phyloP scores from a whole-genome alignment of 108 stramenopile species.

The Schizochytrium sp. region DNA sequence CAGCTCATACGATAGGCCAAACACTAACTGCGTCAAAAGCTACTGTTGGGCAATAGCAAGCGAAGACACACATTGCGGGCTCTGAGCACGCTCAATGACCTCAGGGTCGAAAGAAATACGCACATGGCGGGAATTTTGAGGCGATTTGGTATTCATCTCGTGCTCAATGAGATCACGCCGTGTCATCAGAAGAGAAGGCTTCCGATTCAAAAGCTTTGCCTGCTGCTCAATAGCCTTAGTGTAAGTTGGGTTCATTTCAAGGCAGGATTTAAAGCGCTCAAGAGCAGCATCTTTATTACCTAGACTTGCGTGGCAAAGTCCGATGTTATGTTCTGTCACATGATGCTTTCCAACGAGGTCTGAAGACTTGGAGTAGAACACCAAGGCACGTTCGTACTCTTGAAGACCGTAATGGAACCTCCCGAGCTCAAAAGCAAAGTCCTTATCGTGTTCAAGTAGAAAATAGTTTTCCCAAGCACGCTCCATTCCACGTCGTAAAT shows the following conservation, averaged over 20 bases:
- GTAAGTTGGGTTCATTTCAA: conserved; percentile 74
- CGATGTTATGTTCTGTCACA: conserved; percentile 83
- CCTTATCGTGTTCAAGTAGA: conserved; percentile 80
- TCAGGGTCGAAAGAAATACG: conserved; percentile 54
- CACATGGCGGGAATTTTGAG: conserved; percentile 17
- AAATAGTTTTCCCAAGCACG: conserved; percentile 79
- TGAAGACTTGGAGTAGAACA: conserved; percentile 73
- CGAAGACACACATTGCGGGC: neutral
- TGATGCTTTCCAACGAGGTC: conserved; percentile 79
- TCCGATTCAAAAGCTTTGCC: neutral
- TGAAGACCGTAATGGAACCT: conserved; percentile 80
- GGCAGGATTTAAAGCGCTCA: conserved; percentile 69
- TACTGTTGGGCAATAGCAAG: neutral
- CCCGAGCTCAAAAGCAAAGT: conserved; percentile 76
- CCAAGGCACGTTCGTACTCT: conserved; percentile 74
- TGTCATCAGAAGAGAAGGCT: neutral
- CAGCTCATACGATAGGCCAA: too few species aligned
- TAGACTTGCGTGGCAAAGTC: conserved; percentile 79
- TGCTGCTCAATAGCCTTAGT: conserved; percentile 72
- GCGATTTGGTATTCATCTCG: neutral
- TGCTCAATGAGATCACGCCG: conserved; percentile 23
- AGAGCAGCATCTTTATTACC: conserved; percentile 68
- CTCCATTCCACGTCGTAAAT: conserved; percentile 76
- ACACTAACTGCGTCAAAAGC: too few species aligned
- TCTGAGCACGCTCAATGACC: conserved; percentile 34